Evolutionary conservation across 768 basidiomycete species (phyloP), one percentile per base, ranked within the genome.

Genomic region (Leccinum boreale): DNA sequence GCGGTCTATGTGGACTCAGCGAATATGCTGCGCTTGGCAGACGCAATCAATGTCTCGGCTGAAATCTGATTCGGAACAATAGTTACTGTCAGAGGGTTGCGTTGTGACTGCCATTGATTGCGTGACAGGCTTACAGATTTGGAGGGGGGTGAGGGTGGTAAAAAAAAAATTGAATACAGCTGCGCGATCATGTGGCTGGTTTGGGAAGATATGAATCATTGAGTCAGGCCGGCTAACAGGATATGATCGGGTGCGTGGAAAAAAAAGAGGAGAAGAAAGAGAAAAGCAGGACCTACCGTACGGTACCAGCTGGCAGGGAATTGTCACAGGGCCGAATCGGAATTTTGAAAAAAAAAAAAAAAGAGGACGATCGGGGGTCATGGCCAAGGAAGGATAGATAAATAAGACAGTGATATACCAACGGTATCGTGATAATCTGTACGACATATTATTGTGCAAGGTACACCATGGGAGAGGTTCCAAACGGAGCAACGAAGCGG

Each of bases 161-260:
- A 10, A 29, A 28, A 28, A 59, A 54, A 44, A 21, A 6, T 44
- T 31, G 57, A 45, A 56, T 61, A 70, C 62, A 65, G 53, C 63
- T 70, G 61, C 59, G 42, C n/a, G 58, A 64, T 65, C 65, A 56
- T 59, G 57, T 53, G 52, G 64, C 66, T 62, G 58, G 59, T 58
- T 31, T 55, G 42, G 52, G 59, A 48, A 42, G 39, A 36, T 36
- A 36, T 36, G 47, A 35, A 59, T 53, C 33, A 50, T 53, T 48
- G 55, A 63, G 61, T 63, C 66, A 66, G 54, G 42, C 31, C 42
- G 36, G 56, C 47, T 47, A 36, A 19, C 52, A 33, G n/a, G 42
- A 44, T 12, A 33, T 58, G 67, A 66, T 63, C 61, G 61, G 53
- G 52, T 63, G 61, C 61, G 59, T 67, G 59, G 59, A 53, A 55